Base-by-base conservation (phyloP, 225 moss, liverwort and hornwort genomes). In the Ulota crispa region DNA sequence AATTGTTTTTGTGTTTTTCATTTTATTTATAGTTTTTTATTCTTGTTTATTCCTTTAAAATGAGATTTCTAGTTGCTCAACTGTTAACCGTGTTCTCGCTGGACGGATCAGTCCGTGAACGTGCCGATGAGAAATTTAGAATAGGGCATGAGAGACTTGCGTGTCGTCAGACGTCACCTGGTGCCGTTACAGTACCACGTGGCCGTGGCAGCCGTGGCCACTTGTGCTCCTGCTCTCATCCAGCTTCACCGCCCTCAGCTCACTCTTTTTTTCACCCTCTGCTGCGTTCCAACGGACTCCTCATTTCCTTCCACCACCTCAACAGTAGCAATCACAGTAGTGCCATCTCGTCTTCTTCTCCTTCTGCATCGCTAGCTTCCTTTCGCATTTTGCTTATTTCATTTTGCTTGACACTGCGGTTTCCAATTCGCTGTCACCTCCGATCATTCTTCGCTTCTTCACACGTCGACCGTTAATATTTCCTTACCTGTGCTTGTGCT, bases 161-260 rank as follows among this genome's bases (percentile, higher is more conserved):
- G 18, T 50, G 50, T 18, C 50, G 18, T 64, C 77, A 64, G 50
- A 5, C 50, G 18, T 64, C 77, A 64, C 34, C n/a, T 77, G 77
- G 47, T n/a, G 43, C 18, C 21, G 42, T 14, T 34, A 64, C 21
- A 7, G 64, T 52, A 36, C 63, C 80, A 80, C 72, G 80, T 80
- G 80, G 63, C 72, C 12, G 37, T 37, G 12, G 27, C 64, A 9
- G 28, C 37, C 61, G 28, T 21, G 53, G 64, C 52, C 80, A 72
- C 80, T 64, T 80, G 80, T 52, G 39, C 60, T 23, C 23, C 28
- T 7, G 3, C 34, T 50, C 50, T 50, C 50, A 50, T 50, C 3
- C 72, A 53, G 37, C 28, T 72, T 72, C 37, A 21, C 15, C 19
- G 20, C 80, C 80, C 13, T 20, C 52, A 15, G 19, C 55, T 56